phyloP scores from a whole-genome alignment of 192 early-diverging fungal species.

The Coemansia asiatica region DNA sequence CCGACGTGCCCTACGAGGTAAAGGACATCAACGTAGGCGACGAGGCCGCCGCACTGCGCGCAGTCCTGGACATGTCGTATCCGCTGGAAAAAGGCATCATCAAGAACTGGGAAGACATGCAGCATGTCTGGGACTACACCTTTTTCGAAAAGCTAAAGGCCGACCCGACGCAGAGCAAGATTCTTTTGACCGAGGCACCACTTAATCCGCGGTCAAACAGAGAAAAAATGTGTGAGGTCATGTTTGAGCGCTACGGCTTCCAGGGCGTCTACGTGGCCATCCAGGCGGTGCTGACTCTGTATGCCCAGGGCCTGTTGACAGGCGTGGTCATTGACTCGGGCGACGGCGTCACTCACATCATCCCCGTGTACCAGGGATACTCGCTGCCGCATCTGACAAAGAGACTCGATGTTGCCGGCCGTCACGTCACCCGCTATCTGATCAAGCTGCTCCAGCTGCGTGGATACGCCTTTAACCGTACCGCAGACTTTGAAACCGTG shows the following conservation, averaged over 20 bases:
- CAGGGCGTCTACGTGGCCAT: conserved; percentile 91
- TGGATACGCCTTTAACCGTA: conserved; percentile 96
- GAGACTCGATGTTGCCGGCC: conserved; percentile 93
- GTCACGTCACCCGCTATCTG: conserved; percentile 93
- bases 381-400: conserved; percentile 85
- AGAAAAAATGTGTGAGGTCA: conserved; percentile 87
- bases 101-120: conserved; percentile 96
- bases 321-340: conserved; percentile 99
- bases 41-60: conserved; percentile 86
- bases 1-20: conserved; percentile 55
- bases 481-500: conserved; percentile 97
- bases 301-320: conserved; percentile 96
- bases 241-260: conserved; percentile 98
- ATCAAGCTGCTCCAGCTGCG: conserved; percentile 93
- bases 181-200: conserved; percentile 94
- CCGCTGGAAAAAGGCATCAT: conserved; percentile 99
- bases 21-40: conserved; percentile 99
- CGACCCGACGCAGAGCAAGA: conserved; percentile 85
- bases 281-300: conserved; percentile 95
- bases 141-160: conserved; percentile 90
- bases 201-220: conserved; percentile 93
- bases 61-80: conserved; percentile 92
- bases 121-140: conserved; percentile 97
- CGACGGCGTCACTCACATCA: conserved; percentile 98
- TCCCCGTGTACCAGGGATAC: conserved; percentile 97